phyloP scores from a whole-genome alignment of 2,329 filamentous ascomycete genomes.

The Aureobasidium sp. region DNA sequence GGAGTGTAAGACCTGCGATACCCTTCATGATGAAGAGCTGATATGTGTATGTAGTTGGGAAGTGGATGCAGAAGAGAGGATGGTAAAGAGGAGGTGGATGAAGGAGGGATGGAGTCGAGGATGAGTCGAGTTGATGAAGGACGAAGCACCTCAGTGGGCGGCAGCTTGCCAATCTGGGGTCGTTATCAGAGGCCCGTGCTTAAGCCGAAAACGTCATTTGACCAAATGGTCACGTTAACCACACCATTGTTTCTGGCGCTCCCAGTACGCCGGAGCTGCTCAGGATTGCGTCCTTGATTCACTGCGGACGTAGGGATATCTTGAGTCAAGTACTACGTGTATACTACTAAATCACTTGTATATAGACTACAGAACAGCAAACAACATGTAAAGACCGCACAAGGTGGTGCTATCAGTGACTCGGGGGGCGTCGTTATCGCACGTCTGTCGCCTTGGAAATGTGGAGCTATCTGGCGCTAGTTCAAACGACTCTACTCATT shows the following conservation, averaged over 20 bases:
- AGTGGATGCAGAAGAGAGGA: constrained; percentile 31
- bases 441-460: background rate
- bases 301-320: no score
- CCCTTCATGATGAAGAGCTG: constrained; percentile 57
- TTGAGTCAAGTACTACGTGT: no score
- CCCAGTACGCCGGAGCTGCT: no score
- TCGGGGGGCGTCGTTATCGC: background rate
- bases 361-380: no score
- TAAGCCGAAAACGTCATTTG: no score
- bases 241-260: no score
- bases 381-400: background rate
- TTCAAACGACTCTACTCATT: background rate
- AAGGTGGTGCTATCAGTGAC: background rate
- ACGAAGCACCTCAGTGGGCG: background rate
- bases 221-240: no score
- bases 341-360: no score
- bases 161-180: constrained; percentile 1
- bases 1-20: constrained; percentile 63
- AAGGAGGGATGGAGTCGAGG: constrained; percentile 13
- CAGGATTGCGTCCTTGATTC: no score
- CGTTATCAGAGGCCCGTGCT: constrained; percentile 2
- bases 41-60: constrained; percentile 11
- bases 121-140: constrained; percentile 8
- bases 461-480: constrained; percentile 7
- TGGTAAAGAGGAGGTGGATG: constrained; percentile 18